phyloP scores from a whole-genome alignment of 2,329 filamentous ascomycete genomes.

The Neoascochyta sp. region DNA sequence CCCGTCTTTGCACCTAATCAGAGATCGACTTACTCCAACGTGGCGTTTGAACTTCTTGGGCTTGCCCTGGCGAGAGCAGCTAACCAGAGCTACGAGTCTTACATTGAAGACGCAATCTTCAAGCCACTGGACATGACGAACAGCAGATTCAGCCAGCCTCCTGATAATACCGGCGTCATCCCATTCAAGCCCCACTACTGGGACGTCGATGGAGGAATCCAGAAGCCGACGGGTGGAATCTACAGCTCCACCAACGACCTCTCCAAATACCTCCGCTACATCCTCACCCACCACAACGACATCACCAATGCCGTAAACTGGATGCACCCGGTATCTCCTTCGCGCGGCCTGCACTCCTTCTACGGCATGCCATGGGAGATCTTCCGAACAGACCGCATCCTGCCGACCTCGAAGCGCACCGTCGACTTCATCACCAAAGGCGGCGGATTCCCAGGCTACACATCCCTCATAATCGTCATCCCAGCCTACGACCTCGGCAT shows the following conservation, averaged over 20 bases:
- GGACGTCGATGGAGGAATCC: conserved; percentile 42
- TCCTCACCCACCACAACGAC: conserved; percentile 42
- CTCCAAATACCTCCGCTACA: conserved; percentile 43
- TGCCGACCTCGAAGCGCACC: conserved; percentile 34
- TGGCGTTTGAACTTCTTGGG: conserved; percentile 42
- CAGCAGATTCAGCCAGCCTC: conserved; percentile 24
- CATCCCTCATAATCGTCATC: conserved; percentile 38
- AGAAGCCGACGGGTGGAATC: conserved; percentile 45
- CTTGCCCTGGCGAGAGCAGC: conserved; percentile 40
- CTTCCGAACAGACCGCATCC: conserved; percentile 40
- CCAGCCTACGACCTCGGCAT: conserved; percentile 46
- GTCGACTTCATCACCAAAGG: conserved; percentile 47
- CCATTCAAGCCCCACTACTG: conserved; percentile 38
- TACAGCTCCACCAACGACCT: conserved; percentile 43
- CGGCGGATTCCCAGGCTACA: conserved; percentile 44
- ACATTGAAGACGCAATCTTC: conserved; percentile 42
- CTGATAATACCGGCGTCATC: conserved; percentile 40
- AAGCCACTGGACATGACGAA: conserved; percentile 33
- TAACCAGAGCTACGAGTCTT: conserved; percentile 34
- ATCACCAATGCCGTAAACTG: conserved; percentile 44
- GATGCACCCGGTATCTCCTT: conserved; percentile 41
- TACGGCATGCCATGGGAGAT: conserved; percentile 51
- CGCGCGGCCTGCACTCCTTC: conserved; percentile 37
- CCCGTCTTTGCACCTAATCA: conserved; percentile 44
- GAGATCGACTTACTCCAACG: conserved; percentile 43